Percentiles rank a stretch among this genome's conserved stretches.
Evolutionary conservation across 805 yeast species (phyloP).

Genomic region (Ogataea sp.): DNA sequence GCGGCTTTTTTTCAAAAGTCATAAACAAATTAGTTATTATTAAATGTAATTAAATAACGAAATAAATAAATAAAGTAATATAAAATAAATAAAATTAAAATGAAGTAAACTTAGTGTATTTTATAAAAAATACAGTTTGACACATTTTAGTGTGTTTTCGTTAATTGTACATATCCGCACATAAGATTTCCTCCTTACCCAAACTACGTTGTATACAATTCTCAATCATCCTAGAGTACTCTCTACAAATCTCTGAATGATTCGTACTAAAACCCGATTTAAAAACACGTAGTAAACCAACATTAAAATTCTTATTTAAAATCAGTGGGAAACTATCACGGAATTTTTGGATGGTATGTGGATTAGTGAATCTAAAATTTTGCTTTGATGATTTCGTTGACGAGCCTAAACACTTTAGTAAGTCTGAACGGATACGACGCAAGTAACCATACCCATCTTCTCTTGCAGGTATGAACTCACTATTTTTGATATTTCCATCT

Average conservation of each 20-base stretch:
- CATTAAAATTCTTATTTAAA: conserved; percentile 35
- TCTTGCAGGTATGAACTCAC: conserved; percentile 19
- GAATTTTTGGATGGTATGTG: conserved; percentile 25
- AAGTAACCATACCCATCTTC: conserved; percentile 44
- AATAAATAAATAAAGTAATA: too few species aligned
- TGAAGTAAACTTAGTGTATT: too few species aligned
- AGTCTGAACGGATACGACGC: conserved; percentile 32
- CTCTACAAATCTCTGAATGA: conserved; percentile 50
- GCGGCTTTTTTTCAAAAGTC: too few species aligned
- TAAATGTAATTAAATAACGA: too few species aligned
- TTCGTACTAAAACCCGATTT: conserved; percentile 27
- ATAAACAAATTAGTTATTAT: too few species aligned
- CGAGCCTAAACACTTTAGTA: conserved; percentile 10
- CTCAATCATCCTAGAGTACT: conserved; percentile 38
- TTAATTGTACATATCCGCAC: conserved; percentile 38
- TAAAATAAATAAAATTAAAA: too few species aligned
- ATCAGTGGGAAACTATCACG: conserved; percentile 29
- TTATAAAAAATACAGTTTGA: too few species aligned
- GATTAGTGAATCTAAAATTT: conserved; percentile 16
- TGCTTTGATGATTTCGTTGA: conserved; percentile 1
- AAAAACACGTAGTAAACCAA: conserved; percentile 41
- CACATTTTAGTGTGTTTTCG: too few species aligned
- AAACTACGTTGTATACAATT: conserved; percentile 46
- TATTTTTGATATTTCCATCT: conserved; percentile 2
- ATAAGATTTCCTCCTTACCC: conserved; percentile 38